Conservation (phyloP, 108 stramenopile species). For the Fragilariopsis cylindrus region DNA sequence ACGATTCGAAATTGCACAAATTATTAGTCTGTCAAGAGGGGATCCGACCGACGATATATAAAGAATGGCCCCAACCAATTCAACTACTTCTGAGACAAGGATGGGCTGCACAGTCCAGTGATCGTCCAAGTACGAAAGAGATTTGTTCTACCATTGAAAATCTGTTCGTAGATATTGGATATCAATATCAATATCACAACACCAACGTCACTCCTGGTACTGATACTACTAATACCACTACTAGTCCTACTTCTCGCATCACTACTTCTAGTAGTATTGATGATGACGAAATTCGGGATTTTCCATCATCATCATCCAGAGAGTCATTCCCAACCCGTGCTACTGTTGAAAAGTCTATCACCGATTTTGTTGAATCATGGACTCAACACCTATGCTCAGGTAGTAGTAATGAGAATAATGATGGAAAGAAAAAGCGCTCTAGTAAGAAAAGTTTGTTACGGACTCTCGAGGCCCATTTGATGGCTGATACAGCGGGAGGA, state of each 20-base stretch:
- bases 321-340: neutral
- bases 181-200: neutral
- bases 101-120: constrained; percentile 19
- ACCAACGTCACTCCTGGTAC: neutral
- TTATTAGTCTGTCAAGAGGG: constrained; percentile 44
- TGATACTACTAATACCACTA: too few relatives aligned
- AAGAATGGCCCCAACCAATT: constrained; percentile 40
- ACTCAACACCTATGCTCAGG: constrained; percentile 11
- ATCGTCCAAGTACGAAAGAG: constrained; percentile 19
- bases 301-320: too few relatives aligned
- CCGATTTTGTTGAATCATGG: constrained; percentile 9
- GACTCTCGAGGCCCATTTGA: constrained; percentile 12
- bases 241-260: too few relatives aligned
- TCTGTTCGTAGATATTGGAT: neutral
- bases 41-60: constrained; percentile 37
- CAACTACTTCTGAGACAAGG: constrained; percentile 16
- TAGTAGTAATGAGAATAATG: neutral
- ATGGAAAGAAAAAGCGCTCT: neutral
- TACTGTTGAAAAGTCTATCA: neutral
- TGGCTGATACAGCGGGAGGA: constrained; percentile 17
- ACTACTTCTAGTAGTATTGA: too few relatives aligned
- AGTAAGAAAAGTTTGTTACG: constrained; percentile 10
- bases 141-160: neutral
- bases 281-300: too few relatives aligned
- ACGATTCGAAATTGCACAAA: constrained; percentile 28